A percentile compares a stretch with the other conserved stretches of the same genome.
These are phyloP conservation scores for Plasmodium coatneyi DNA, from an alignment of 169 alveolate genomes.

Conservation along the genomic window DNA sequence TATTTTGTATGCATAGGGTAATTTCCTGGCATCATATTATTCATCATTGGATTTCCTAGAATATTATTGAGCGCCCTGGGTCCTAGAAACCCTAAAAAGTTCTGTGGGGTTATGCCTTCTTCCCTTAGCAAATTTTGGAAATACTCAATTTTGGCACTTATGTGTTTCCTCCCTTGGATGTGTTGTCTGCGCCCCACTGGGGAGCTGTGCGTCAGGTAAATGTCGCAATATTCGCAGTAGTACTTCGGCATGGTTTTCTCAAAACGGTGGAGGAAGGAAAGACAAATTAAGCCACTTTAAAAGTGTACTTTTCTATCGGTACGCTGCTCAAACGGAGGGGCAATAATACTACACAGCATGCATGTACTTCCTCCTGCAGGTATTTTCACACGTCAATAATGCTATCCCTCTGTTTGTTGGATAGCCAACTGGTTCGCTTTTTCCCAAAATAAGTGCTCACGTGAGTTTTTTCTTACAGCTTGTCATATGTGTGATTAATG, in stretches of 20 bases:
- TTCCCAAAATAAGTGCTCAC: neutral
- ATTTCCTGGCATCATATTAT: slow-evolving; percentile 59
- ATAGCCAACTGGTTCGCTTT: neutral
- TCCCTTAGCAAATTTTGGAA: slow-evolving; percentile 88
- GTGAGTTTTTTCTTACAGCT: neutral
- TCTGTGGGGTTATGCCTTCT: slow-evolving; percentile 75
- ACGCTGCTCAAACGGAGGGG: neutral
- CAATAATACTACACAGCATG: neutral
- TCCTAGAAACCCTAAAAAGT: slow-evolving; percentile 61
- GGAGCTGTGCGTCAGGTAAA: slow-evolving; percentile 98
- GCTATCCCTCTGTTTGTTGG: neutral
- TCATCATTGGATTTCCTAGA: slow-evolving; percentile 52
- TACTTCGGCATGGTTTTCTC: slow-evolving; percentile 96
- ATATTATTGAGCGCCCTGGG: slow-evolving; percentile 9
- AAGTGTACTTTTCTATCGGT: neutral
- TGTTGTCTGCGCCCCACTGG: slow-evolving; percentile 99
- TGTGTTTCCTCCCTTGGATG: slow-evolving; percentile 97
- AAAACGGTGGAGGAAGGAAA: neutral
- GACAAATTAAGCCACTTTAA: neutral
- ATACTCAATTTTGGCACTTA: slow-evolving; percentile 97
- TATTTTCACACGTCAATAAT: neutral
- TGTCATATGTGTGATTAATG: neutral
- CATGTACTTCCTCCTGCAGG: neutral
- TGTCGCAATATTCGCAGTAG: slow-evolving; percentile 99
- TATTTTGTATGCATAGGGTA: slow-evolving; percentile 21